Conservation (phyloP, 2,329 filamentous ascomycete species). For the Exophiala alcalophila region DNA sequence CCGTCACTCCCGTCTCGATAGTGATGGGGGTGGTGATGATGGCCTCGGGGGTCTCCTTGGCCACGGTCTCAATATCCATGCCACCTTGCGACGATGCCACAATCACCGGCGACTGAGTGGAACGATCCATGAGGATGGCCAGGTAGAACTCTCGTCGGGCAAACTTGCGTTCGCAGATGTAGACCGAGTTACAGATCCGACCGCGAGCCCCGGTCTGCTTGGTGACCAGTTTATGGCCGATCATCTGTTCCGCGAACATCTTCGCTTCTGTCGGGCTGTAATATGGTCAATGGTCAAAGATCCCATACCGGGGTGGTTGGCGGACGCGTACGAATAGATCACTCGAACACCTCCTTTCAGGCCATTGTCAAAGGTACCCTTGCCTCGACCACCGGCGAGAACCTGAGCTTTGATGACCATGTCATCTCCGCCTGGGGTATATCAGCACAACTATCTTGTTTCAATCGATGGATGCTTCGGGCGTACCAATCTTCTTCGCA, state of each 20-base stretch:
- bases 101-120: conserved; percentile 85
- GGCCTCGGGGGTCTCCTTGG: conserved; percentile 94
- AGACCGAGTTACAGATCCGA: conserved; percentile 93
- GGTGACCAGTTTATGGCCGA: conserved; percentile 98
- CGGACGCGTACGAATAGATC: conserved; percentile 76
- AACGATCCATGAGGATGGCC: conserved; percentile 96
- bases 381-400: conserved; percentile 93
- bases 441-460: conserved; percentile 16
- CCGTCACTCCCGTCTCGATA: conserved; percentile 91
- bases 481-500: conserved; percentile 79
- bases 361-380: conserved; percentile 96
- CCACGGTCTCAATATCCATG: conserved; percentile 98
- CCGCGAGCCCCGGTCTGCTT: conserved; percentile 96
- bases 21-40: conserved; percentile 92
- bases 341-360: conserved; percentile 98
- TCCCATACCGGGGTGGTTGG: neutral
- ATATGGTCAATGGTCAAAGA: conserved; percentile 14
- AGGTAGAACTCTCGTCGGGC: conserved; percentile 99
- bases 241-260: conserved; percentile 99
- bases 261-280: conserved; percentile 76
- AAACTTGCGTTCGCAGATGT: conserved; percentile 99
- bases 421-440: conserved; percentile 67
- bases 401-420: conserved; percentile 99
- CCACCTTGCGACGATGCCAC: conserved; percentile 97
- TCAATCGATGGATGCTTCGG: too few relatives aligned